A percentile compares a stretch with the other conserved stretches of the same genome.
Evolutionary conservation across 2,329 filamentous ascomycete species (phyloP).

Genomic region (Alternaria gansuensis): DNA sequence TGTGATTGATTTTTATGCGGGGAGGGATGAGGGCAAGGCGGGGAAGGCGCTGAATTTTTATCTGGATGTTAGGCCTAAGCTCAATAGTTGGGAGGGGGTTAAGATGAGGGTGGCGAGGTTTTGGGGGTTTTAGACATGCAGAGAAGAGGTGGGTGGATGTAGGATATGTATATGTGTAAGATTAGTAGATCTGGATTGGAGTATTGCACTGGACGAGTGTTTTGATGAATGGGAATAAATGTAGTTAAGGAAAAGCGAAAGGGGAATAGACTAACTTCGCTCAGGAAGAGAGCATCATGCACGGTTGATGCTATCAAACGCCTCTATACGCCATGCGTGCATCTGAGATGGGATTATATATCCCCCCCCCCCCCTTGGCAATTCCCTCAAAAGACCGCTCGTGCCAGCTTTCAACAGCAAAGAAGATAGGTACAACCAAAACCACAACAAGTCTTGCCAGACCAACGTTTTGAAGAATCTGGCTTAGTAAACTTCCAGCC

Average conservation of each 20-base stretch:
- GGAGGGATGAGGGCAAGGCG: constrained; percentile 61
- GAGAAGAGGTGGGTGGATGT: background rate
- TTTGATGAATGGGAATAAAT: background rate
- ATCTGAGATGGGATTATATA: constrained; percentile 5
- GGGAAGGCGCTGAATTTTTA: constrained; percentile 67
- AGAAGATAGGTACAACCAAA: background rate
- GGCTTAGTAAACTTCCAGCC: constrained; percentile 23
- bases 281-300: constrained; percentile 7
- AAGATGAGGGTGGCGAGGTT: constrained; percentile 64
- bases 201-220: background rate
- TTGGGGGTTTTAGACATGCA: constrained; percentile 54
- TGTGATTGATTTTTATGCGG: constrained; percentile 97
- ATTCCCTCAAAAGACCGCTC: constrained; percentile 2
- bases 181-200: background rate
- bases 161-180: constrained; percentile 1
- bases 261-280: background rate
- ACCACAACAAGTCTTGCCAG: background rate
- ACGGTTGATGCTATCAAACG: constrained; percentile 8
- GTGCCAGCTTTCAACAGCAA: background rate
- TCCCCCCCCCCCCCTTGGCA: background rate
- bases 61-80: constrained; percentile 70
- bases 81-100: constrained; percentile 69
- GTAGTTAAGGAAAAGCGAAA: background rate
- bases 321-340: constrained; percentile 18
- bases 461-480: background rate